Evolutionary conservation across 768 basidiomycete species (phyloP).

Genomic region (Boletellus emodensis): DNA sequence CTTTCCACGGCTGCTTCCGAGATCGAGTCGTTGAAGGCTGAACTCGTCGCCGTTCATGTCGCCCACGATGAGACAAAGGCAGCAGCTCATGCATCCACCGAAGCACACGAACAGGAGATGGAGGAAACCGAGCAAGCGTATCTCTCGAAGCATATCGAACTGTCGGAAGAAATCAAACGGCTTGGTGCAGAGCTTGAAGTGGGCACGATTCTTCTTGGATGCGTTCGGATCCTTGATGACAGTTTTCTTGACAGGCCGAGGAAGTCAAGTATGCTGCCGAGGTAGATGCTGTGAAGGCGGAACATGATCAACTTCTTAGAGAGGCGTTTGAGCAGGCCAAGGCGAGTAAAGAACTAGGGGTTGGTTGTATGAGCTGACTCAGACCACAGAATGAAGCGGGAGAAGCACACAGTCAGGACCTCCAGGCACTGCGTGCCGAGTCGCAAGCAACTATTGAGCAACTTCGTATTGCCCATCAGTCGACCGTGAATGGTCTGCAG

Average conservation of each 20-base stretch:
- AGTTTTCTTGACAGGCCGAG: slow-evolving; percentile 46
- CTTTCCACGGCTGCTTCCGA: slow-evolving; percentile 42
- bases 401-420: slow-evolving; percentile 60
- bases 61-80: slow-evolving; percentile 48
- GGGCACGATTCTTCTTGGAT: slow-evolving; percentile 11
- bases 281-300: slow-evolving; percentile 60
- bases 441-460: slow-evolving; percentile 67
- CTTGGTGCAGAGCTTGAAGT: slow-evolving; percentile 67
- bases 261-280: slow-evolving; percentile 65
- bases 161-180: slow-evolving; percentile 52
- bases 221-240: neutral
- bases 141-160: slow-evolving; percentile 46
- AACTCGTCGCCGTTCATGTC: slow-evolving; percentile 42
- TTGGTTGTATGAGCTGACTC: slow-evolving; percentile 7
- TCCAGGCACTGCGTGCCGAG: slow-evolving; percentile 64
- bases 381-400: slow-evolving; percentile 62
- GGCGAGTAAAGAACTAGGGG: slow-evolving; percentile 37
- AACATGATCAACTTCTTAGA: slow-evolving; percentile 57
- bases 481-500: slow-evolving; percentile 57
- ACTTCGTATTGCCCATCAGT: slow-evolving; percentile 58
- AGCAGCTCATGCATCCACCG: slow-evolving; percentile 42
- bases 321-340: slow-evolving; percentile 78
- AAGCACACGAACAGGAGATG: slow-evolving; percentile 46
- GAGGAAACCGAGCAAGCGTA: slow-evolving; percentile 50
- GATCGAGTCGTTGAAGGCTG: slow-evolving; percentile 42